Conservation (phyloP, 352 stramenopile genomes). For the Globisporangium emineosum region DNA sequence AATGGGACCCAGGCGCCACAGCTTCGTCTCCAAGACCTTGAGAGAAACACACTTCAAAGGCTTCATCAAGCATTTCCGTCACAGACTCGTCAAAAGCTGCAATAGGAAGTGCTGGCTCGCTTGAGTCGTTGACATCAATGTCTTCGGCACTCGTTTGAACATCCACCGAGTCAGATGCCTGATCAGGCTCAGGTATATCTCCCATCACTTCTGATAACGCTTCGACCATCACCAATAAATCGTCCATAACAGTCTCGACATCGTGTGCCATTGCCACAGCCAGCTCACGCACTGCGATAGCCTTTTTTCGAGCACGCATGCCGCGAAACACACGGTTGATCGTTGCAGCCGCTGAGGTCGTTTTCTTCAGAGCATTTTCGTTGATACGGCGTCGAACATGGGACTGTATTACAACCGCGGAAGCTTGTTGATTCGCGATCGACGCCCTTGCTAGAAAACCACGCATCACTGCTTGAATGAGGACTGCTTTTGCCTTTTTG, state of each 20-base stretch:
- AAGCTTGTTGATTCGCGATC: constrained; percentile 17
- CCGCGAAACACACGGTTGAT: constrained; percentile 15
- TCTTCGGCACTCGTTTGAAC: not conserved
- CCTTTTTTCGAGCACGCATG: constrained; percentile 6
- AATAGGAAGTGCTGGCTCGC: not conserved
- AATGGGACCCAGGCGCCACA: not conserved
- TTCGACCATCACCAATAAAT: constrained; percentile 18
- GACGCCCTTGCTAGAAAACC: constrained; percentile 17
- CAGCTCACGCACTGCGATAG: not conserved
- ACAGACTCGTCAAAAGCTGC: not conserved
- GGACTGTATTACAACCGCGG: constrained; percentile 23
- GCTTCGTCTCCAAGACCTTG: not conserved
- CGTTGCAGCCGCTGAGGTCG: constrained; percentile 4
- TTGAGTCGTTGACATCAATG: not conserved
- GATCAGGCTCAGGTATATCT: not conserved
- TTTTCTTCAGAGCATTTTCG: constrained; percentile 10
- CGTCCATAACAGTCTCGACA: constrained; percentile 14
- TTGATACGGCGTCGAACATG: constrained; percentile 19
- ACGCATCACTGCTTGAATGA: constrained; percentile 24
- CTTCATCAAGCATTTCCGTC: not conserved
- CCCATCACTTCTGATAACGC: constrained; percentile 1
- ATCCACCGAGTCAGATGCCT: not conserved
- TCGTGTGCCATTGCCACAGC: not conserved
- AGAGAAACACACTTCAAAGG: not conserved
- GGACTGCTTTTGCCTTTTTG: constrained; percentile 22